phyloP scores from a whole-genome alignment of 1,284 basidiomycete species.

The Ceratobasidium sp. region DNA sequence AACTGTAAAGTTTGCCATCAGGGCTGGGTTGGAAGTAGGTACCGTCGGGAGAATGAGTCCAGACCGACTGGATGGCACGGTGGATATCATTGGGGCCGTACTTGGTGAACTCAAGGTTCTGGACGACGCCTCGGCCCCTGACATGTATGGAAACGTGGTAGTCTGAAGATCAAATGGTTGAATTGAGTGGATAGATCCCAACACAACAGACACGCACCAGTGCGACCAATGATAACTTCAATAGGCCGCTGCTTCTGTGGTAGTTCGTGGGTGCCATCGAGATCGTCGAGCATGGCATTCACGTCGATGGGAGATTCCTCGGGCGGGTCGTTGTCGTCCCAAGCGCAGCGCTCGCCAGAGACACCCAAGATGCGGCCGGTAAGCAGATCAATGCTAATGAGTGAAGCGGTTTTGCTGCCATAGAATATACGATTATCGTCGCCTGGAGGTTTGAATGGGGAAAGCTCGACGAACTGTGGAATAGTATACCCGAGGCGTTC shows the following conservation, averaged over 20 bases:
- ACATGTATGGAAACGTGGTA: constrained; percentile 51
- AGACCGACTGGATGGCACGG: constrained; percentile 64
- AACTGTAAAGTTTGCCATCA: constrained; percentile 74
- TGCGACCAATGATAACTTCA: constrained; percentile 79
- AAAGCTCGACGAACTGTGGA: constrained; percentile 84
- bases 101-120: constrained; percentile 78
- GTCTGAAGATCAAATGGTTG: constrained; percentile 43
- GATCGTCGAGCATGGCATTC: constrained; percentile 64
- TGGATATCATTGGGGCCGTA: constrained; percentile 85
- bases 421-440: constrained; percentile 76
- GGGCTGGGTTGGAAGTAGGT: constrained; percentile 77
- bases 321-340: constrained; percentile 57
- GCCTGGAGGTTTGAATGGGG: constrained; percentile 77
- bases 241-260: constrained; percentile 52
- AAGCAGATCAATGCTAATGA: constrained; percentile 79
- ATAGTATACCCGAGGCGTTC: constrained; percentile 85
- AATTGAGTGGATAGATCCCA: constrained; percentile 3
- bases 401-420: constrained; percentile 80
- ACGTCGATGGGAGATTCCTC: constrained; percentile 50
- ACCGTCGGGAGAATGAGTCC: constrained; percentile 72
- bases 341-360: constrained; percentile 66
- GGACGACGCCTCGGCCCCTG: constrained; percentile 55
- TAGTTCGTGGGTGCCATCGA: constrained; percentile 62
- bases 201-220: constrained; percentile 58
- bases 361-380: constrained; percentile 81